Evolutionary conservation across 2,329 filamentous ascomycete species (phyloP).

Genomic region (Waltergamsia citrina): DNA sequence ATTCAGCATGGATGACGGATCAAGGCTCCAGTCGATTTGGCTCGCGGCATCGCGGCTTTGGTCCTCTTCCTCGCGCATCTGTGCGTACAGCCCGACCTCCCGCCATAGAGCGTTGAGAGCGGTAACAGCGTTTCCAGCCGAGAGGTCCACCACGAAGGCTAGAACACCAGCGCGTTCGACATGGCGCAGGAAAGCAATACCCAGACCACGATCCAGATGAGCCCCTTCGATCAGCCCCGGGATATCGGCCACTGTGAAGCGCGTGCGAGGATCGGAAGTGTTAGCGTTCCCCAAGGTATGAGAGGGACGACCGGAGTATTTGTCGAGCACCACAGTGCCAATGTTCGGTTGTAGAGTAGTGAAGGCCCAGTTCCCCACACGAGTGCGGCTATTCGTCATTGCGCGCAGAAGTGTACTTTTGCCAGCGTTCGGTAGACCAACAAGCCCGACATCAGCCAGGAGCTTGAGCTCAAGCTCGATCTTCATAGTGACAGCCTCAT

Average conservation of each 20-base stretch:
- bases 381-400: slow-evolving; percentile 77
- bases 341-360: slow-evolving; percentile 94
- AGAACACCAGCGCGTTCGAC: slow-evolving; percentile 89
- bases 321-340: slow-evolving; percentile 87
- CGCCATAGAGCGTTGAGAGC: slow-evolving; percentile 79
- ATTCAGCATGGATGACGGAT: slow-evolving; percentile 1
- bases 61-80: slow-evolving; percentile 68
- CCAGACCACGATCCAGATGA: slow-evolving; percentile 83
- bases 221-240: slow-evolving; percentile 88
- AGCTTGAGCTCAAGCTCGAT: slow-evolving; percentile 89
- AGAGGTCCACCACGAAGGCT: slow-evolving; percentile 86
- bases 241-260: slow-evolving; percentile 92
- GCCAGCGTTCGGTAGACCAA: slow-evolving; percentile 90
- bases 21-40: slow-evolving; percentile 47
- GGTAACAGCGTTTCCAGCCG: slow-evolving; percentile 65
- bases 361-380: slow-evolving; percentile 93
- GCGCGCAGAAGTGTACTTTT: slow-evolving; percentile 89
- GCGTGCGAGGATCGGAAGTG: slow-evolving; percentile 40
- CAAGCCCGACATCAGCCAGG: slow-evolving; percentile 87
- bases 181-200: slow-evolving; percentile 85
- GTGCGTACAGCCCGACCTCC: slow-evolving; percentile 79
- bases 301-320: slow-evolving; percentile 66
- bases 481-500: slow-evolving; percentile 66
- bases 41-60: slow-evolving; percentile 50
- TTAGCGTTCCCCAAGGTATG: slow-evolving; percentile 13